Evolutionary conservation across 345 rosid genomes (phyloP).

Genomic region (Pugionium cornutum): DNA sequence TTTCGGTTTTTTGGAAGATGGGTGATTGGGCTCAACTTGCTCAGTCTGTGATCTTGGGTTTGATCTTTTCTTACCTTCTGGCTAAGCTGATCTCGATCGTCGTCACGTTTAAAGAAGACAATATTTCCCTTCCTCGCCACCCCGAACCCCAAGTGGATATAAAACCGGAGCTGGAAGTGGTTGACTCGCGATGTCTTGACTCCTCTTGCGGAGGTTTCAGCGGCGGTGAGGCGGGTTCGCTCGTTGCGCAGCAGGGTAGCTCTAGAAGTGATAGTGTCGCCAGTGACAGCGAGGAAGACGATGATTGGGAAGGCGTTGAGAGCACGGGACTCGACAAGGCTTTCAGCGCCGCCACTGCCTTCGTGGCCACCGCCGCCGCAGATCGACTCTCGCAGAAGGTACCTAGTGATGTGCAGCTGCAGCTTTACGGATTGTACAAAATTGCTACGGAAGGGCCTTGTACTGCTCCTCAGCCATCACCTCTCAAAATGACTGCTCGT

Average conservation of each 20-base stretch:
- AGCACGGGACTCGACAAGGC: constrained; percentile 82
- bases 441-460: constrained; percentile 93
- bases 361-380: constrained; percentile 72
- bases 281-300: constrained; percentile 51
- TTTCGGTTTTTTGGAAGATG: constrained; percentile 31
- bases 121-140: constrained; percentile 58
- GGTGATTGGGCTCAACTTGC: constrained; percentile 77
- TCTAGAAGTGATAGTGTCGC: constrained; percentile 58
- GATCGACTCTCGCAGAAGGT: constrained; percentile 62
- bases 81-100: constrained; percentile 91
- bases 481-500: constrained; percentile 89
- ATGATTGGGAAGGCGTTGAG: constrained; percentile 98
- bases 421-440: constrained; percentile 88
- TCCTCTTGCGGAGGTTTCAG: neutral
- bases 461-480: constrained; percentile 77
- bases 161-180: constrained; percentile 13
- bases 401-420: constrained; percentile 62
- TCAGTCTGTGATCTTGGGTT: constrained; percentile 74
- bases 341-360: constrained; percentile 82
- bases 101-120: constrained; percentile 77
- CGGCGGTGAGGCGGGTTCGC: constrained; percentile 53
- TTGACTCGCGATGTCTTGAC: constrained; percentile 41
- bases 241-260: constrained; percentile 79
- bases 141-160: constrained; percentile 19
- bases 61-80: constrained; percentile 79